Percentiles rank a stretch among this genome's conserved stretches.
phyloP scores from a whole-genome alignment of 495 filamentous ascomycete genomes.

The Trichodelitschia bisporula region DNA sequence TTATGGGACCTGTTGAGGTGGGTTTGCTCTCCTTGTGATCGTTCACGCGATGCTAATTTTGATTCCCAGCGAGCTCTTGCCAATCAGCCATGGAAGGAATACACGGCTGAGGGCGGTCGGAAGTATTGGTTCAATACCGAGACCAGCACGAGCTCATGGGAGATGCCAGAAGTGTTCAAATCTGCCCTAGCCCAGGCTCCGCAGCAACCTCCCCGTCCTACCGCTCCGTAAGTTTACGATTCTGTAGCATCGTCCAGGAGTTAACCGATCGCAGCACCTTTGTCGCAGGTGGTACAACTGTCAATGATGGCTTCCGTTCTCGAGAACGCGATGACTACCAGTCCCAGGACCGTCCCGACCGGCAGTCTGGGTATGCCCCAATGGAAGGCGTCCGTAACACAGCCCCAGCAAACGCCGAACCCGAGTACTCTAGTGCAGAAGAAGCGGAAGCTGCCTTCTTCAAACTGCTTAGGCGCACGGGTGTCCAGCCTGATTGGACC shows the following conservation, averaged over 20 bases:
- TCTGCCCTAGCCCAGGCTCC: slow-evolving; percentile 21
- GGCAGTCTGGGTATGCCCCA: no score
- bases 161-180: slow-evolving; percentile 72
- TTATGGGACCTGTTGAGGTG: slow-evolving; percentile 33
- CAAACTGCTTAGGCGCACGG: slow-evolving; percentile 65
- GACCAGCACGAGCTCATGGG: slow-evolving; percentile 82
- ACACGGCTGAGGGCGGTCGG: slow-evolving; percentile 59
- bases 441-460: slow-evolving; percentile 88
- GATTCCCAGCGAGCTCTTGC: slow-evolving; percentile 43
- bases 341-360: slow-evolving; percentile 25
- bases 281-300: slow-evolving; percentile 35
- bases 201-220: slow-evolving; percentile 22
- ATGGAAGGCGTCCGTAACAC: no score
- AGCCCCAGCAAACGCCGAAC: slow-evolving; percentile 44
- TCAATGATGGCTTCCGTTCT: no score
- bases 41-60: slow-evolving; percentile 3
- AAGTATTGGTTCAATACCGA: slow-evolving; percentile 91
- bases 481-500: slow-evolving; percentile 71
- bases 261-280: slow-evolving; percentile 23
- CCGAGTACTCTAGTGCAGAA: slow-evolving; percentile 63
- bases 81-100: slow-evolving; percentile 80
- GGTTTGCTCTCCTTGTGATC: slow-evolving; percentile 8
- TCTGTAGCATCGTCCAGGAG: slow-evolving; percentile 18
- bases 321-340: slow-evolving; percentile 26
- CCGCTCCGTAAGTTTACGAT: slow-evolving; percentile 8